A percentile compares a stretch with the other conserved stretches of the same genome.
These are phyloP conservation scores for Pseudocercospora eumusae DNA, from an alignment of 2,329 filamentous ascomycete species.

Conservation along the genomic window DNA sequence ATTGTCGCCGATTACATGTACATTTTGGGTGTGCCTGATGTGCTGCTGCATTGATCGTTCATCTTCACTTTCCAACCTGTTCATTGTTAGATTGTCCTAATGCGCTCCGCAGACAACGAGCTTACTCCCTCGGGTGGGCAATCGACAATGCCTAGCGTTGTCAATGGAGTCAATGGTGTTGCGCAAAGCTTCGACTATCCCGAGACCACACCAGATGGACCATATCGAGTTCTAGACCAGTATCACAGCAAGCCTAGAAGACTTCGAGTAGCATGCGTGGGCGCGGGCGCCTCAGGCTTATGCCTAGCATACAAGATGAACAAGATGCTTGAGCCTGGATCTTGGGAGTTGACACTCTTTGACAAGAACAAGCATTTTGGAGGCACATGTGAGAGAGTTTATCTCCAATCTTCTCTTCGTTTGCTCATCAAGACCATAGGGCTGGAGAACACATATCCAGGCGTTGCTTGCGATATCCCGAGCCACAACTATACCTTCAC, in stretches of 20 bases:
- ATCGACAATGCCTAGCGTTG: constrained; percentile 21
- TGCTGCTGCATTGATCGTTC: background rate
- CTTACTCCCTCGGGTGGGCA: constrained; percentile 11
- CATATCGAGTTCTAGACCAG: constrained; percentile 22
- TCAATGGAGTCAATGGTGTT: constrained; percentile 22
- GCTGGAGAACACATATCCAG: constrained; percentile 38
- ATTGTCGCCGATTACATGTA: background rate
- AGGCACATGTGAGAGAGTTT: constrained; percentile 23
- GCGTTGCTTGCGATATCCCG: constrained; percentile 47
- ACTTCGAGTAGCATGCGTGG: constrained; percentile 9
- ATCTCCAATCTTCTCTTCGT: too few species aligned
- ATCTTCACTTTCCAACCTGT: background rate
- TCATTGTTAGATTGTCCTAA: background rate
- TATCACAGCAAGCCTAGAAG: constrained; percentile 17
- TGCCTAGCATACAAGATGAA: constrained; percentile 10
- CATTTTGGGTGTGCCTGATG: background rate
- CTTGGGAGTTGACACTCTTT: constrained; percentile 5
- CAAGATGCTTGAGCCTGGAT: background rate
- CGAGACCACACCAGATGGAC: constrained; percentile 14
- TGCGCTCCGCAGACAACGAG: constrained; percentile 2
- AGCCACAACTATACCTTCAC: constrained; percentile 51
- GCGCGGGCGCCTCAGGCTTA: background rate
- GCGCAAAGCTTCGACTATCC: constrained; percentile 22
- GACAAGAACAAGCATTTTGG: constrained; percentile 23
- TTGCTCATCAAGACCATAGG: background rate